phyloP scores from a whole-genome alignment of 108 stramenopile genomes.

The Schizochytrium sp. region DNA sequence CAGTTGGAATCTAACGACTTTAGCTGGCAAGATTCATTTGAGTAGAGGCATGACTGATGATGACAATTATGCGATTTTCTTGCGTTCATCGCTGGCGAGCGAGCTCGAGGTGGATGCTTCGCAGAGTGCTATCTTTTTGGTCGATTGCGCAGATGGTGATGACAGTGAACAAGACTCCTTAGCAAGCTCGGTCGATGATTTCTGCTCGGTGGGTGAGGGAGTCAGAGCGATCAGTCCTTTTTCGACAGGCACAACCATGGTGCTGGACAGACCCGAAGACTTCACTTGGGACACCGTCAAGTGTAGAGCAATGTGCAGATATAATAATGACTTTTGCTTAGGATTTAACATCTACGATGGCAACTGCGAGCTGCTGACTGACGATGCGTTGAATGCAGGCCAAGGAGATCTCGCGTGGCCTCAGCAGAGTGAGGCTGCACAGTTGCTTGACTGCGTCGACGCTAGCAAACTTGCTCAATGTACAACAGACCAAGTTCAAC shows the following conservation, averaged over 20 bases:
- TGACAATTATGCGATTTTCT: not conserved
- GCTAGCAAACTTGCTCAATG: too few species aligned
- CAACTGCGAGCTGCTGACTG: conserved; percentile 1
- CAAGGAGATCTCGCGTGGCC: too few species aligned
- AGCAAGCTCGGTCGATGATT: not conserved
- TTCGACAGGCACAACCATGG: not conserved
- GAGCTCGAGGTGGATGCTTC: not conserved
- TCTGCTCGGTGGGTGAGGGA: not conserved
- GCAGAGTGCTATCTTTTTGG: not conserved
- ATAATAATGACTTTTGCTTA: not conserved
- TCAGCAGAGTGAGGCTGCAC: too few species aligned
- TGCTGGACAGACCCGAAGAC: not conserved
- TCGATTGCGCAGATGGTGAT: not conserved
- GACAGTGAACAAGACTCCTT: too few species aligned
- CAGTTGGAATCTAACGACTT: not conserved
- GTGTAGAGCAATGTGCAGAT: not conserved
- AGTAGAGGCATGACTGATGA: not conserved
- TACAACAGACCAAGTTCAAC: too few species aligned
- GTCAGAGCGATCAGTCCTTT: not conserved
- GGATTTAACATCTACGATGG: not conserved
- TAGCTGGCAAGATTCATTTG: not conserved
- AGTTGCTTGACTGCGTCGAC: too few species aligned
- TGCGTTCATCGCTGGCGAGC: not conserved
- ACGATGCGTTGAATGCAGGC: too few species aligned
- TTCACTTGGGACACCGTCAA: not conserved